Evolutionary conservation across 257 asterid species (phyloP).

Genomic region (Solanum corneliomulleri): DNA sequence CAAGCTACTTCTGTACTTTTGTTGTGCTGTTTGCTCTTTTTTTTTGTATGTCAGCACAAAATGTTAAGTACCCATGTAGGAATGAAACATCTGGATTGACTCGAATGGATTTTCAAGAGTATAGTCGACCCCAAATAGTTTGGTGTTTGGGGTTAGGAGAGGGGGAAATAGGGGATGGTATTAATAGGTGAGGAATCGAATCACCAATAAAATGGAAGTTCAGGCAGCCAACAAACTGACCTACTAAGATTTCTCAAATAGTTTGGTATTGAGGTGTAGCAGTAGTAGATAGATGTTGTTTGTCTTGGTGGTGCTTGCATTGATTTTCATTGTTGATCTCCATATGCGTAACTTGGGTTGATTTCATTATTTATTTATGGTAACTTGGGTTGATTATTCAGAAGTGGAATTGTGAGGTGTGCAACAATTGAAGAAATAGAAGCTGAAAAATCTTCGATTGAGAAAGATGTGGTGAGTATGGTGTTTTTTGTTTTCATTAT

Average conservation of each 20-base stretch:
- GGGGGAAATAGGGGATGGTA: background rate
- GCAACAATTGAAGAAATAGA: conserved; percentile 90
- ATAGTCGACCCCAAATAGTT: background rate
- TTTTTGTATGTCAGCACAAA: background rate
- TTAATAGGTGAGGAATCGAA: background rate
- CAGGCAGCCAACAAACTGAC: background rate
- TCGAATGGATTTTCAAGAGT: background rate
- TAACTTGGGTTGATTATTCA: conserved; percentile 11
- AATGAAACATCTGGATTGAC: background rate
- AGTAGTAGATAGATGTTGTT: background rate
- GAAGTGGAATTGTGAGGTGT: conserved; percentile 51
- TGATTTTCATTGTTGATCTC: background rate
- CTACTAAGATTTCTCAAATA: background rate
- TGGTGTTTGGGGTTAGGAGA: background rate
- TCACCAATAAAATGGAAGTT: background rate
- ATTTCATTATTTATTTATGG: background rate
- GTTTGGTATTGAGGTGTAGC: background rate
- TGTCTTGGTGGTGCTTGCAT: background rate
- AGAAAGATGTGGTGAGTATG: conserved; percentile 59
- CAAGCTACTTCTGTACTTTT: conserved; percentile 3
- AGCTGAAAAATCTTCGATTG: conserved; percentile 72
- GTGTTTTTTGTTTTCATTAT: background rate
- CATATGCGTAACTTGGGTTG: background rate
- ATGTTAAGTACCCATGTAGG: background rate
- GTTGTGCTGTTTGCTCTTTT: background rate